Percentiles rank a stretch among this genome's conserved stretches.
Conservation (phyloP, 2,329 filamentous ascomycete genomes). For the Talaromyces sp. region DNA sequence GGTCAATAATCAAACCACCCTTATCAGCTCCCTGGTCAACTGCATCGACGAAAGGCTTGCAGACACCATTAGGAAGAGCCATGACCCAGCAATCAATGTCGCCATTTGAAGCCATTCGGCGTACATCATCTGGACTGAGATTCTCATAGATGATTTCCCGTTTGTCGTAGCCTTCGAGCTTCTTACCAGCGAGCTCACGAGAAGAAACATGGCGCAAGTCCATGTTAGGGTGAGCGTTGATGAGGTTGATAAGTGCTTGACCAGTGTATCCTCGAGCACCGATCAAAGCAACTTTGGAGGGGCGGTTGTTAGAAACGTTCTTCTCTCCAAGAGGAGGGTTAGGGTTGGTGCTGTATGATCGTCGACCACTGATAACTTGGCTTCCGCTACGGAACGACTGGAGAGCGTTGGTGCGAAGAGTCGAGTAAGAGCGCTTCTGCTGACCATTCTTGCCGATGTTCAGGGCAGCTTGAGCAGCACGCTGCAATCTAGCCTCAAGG, state of each 20-base stretch:
- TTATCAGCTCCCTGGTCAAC: constrained; percentile 67
- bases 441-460: constrained; percentile 52
- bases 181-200: constrained; percentile 82
- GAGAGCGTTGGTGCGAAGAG: constrained; percentile 43
- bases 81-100: constrained; percentile 96
- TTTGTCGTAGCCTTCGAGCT: constrained; percentile 86
- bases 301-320: constrained; percentile 76
- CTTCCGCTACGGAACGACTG: constrained; percentile 33
- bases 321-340: constrained; percentile 87
- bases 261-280: constrained; percentile 93
- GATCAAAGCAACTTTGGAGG: constrained; percentile 79
- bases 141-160: constrained; percentile 90
- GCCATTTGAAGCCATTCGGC: constrained; percentile 75
- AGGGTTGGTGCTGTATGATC: constrained; percentile 60
- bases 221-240: constrained; percentile 85
- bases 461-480: constrained; percentile 68
- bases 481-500: constrained; percentile 77
- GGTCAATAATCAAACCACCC: constrained; percentile 78
- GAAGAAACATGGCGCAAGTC: constrained; percentile 90
- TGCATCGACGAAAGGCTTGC: constrained; percentile 89
- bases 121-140: constrained; percentile 79
- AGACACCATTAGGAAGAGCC: constrained; percentile 92
- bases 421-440: constrained; percentile 67
- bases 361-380: constrained; percentile 30
- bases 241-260: constrained; percentile 79